Evolutionary conservation across 305 asterid species (phyloP).

Genomic region (Solanum chacoense): DNA sequence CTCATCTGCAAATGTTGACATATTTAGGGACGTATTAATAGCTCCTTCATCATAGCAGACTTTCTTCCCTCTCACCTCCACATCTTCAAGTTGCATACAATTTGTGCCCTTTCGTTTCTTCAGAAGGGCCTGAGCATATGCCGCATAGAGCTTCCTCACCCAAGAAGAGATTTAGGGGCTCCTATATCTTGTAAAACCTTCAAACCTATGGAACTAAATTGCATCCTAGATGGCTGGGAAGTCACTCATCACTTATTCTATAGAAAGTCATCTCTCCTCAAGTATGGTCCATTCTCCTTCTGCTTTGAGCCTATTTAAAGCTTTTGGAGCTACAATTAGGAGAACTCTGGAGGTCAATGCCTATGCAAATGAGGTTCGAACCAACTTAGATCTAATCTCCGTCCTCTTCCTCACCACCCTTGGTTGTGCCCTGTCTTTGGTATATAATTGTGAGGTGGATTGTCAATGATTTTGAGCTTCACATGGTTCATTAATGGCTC

Average conservation of each 20-base stretch:
- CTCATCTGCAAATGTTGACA: too few species aligned
- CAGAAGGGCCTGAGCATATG: neutral
- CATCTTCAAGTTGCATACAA: neutral
- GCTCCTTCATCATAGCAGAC: too few species aligned
- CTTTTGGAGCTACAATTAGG: neutral
- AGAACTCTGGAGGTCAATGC: neutral
- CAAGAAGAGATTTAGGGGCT: too few species aligned
- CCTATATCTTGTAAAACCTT: neutral
- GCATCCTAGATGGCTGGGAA: neutral
- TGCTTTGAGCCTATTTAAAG: neutral
- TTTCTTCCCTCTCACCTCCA: too few species aligned
- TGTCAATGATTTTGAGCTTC: neutral
- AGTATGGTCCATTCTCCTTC: neutral
- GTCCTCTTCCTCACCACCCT: neutral
- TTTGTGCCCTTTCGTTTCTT: neutral
- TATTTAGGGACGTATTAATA: too few species aligned
- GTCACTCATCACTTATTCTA: neutral
- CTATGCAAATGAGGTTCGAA: neutral
- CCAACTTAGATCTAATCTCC: neutral
- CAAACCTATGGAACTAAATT: neutral
- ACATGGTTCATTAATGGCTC: neutral
- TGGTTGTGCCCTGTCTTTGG: neutral
- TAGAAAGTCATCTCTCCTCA: neutral
- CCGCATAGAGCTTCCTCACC: neutral
- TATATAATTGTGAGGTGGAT: neutral